Evolutionary conservation across 257 asterid species (phyloP).

Genomic region (Fraxinus anomala): DNA sequence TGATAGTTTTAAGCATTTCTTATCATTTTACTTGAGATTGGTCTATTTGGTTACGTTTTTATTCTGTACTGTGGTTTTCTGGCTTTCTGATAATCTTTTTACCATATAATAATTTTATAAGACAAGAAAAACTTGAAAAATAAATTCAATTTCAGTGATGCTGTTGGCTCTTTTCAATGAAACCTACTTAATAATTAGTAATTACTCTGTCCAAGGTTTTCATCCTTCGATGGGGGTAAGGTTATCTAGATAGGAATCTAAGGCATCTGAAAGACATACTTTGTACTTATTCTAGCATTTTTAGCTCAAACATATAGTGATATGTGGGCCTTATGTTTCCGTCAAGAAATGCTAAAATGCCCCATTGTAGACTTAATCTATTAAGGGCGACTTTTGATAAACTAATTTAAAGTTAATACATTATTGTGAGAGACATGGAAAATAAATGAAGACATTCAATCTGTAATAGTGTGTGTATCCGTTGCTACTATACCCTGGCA

Average conservation of each 20-base stretch:
- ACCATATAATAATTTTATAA: neutral
- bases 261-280: neutral
- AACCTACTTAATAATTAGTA: neutral
- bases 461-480: neutral
- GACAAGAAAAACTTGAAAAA: neutral
- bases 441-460: neutral
- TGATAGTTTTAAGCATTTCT: neutral
- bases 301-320: neutral
- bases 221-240: neutral
- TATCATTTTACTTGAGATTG: neutral
- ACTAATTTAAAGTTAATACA: neutral
- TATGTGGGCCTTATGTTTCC: neutral
- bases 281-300: neutral
- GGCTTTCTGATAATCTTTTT: neutral
- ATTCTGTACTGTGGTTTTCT: neutral
- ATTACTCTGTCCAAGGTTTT: neutral
- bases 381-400: neutral
- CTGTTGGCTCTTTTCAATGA: neutral
- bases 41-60: neutral
- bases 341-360: neutral
- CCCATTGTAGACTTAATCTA: neutral
- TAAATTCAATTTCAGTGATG: neutral
- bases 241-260: neutral
- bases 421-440: neutral
- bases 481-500: neutral